These are phyloP conservation scores for Bipolaris cookei DNA, from an alignment of 2,329 filamentous ascomycete genomes.

Conservation along the genomic window DNA sequence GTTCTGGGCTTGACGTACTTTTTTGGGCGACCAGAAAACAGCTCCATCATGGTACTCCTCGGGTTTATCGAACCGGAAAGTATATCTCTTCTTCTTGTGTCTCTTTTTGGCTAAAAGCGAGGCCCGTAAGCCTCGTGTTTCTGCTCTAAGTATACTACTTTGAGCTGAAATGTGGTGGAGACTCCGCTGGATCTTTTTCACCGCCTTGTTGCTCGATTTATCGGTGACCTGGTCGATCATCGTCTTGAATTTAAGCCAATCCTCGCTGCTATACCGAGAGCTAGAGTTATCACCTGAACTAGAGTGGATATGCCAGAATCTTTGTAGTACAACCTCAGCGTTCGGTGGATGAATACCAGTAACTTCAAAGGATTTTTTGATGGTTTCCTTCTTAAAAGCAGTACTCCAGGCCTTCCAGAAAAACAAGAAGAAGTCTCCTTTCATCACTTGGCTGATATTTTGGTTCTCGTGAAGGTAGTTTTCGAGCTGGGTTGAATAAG, in stretches of 20 bases:
- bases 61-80: not conserved
- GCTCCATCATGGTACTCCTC: not conserved
- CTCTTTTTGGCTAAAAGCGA: constrained; percentile 1
- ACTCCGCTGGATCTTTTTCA: not conserved
- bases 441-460: not conserved
- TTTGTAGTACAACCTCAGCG: not conserved
- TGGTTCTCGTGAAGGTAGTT: not conserved
- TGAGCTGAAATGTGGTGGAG: not conserved
- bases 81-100: not conserved
- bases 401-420: not conserved
- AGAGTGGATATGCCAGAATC: not conserved
- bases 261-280: not conserved
- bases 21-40: not conserved
- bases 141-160: not conserved
- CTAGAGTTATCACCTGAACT: not conserved
- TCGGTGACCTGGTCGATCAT: not conserved
- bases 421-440: not conserved
- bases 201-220: not conserved
- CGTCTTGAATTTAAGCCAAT: constrained; percentile 1
- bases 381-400: not conserved
- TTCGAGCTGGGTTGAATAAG: not conserved
- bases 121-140: not conserved
- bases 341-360: not conserved
- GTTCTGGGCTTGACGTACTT: not conserved
- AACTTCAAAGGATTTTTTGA: not conserved